A percentile compares a stretch with the other conserved stretches of the same genome.
Evolutionary conservation across 1,284 basidiomycete species (phyloP).

Genomic region (Hemileia vastatrix): DNA sequence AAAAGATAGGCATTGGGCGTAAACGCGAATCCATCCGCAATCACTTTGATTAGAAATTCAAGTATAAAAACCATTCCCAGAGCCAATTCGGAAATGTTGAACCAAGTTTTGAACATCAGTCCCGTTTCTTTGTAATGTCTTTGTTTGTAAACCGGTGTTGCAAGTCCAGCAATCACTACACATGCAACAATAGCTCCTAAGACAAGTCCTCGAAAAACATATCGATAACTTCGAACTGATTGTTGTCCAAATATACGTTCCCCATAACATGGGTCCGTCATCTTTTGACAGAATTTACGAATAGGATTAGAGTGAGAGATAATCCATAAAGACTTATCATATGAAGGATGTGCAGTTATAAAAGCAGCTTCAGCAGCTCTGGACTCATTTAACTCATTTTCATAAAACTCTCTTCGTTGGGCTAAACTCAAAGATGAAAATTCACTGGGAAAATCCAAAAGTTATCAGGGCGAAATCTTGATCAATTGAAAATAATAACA

Average conservation of each 20-base stretch:
- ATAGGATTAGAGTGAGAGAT: constrained; percentile 71
- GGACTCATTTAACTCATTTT: constrained; percentile 57
- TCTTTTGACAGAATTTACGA: constrained; percentile 67
- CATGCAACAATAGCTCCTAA: constrained; percentile 71
- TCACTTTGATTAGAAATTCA: constrained; percentile 81
- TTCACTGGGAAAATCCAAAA: background rate
- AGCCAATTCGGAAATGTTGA: constrained; percentile 43
- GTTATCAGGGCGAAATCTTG: background rate
- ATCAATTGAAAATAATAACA: no score
- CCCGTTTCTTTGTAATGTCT: constrained; percentile 34
- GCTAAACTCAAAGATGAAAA: constrained; percentile 18
- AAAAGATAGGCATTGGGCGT: constrained; percentile 85
- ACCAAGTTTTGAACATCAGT: constrained; percentile 19
- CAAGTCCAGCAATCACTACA: constrained; percentile 71
- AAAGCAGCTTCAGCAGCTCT: constrained; percentile 76
- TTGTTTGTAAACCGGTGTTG: constrained; percentile 76
- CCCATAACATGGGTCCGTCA: constrained; percentile 73
- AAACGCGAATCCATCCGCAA: constrained; percentile 67
- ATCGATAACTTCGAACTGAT: constrained; percentile 51
- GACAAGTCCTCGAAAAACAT: constrained; percentile 65
- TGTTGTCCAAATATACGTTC: constrained; percentile 13
- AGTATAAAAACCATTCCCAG: constrained; percentile 67
- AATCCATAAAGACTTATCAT: constrained; percentile 82
- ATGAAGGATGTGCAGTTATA: constrained; percentile 78
- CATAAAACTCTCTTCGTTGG: constrained; percentile 35